Percentiles rank a stretch among this genome's conserved stretches.
These are phyloP conservation scores for Helichrysum umbraculigerum DNA, from an alignment of 129 eudicot species.

Conservation along the genomic window DNA sequence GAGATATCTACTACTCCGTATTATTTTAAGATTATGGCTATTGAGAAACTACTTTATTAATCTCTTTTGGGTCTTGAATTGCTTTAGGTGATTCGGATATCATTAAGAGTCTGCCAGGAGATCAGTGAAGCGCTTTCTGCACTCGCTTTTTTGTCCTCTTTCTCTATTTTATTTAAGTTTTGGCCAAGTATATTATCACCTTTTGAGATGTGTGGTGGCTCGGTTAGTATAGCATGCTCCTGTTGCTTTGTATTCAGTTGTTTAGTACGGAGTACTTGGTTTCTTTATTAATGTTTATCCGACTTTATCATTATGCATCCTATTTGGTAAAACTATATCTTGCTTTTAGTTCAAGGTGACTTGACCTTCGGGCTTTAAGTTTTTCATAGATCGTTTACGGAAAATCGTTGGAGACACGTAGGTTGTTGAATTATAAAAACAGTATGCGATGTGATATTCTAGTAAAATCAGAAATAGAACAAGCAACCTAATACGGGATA, in stretches of 20 bases:
- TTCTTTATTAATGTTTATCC: background rate
- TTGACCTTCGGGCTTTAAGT: background rate
- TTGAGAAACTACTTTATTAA: background rate
- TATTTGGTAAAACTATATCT: background rate
- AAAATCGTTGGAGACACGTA: background rate
- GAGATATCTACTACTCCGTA: background rate
- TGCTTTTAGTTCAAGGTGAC: background rate
- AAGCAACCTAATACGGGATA: no score
- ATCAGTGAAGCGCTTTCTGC: conserved; percentile 27
- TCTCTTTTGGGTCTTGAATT: background rate
- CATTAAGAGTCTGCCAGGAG: conserved; percentile 55
- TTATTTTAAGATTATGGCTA: background rate
- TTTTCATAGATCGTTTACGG: background rate
- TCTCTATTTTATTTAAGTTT: conserved; percentile 5
- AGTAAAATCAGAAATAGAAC: no score
- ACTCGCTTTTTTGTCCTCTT: background rate
- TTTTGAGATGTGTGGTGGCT: conserved; percentile 9
- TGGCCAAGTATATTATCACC: conserved; percentile 17
- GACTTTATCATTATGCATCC: background rate
- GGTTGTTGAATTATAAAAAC: background rate
- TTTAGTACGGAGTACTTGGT: background rate
- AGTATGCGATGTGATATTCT: no score
- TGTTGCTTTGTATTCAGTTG: conserved; percentile 15
- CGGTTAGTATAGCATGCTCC: conserved; percentile 10
- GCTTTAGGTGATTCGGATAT: conserved; percentile 62